These are phyloP conservation scores for Brettanomyces nanus DNA, from an alignment of 805 yeast species.

Conservation along the genomic window DNA sequence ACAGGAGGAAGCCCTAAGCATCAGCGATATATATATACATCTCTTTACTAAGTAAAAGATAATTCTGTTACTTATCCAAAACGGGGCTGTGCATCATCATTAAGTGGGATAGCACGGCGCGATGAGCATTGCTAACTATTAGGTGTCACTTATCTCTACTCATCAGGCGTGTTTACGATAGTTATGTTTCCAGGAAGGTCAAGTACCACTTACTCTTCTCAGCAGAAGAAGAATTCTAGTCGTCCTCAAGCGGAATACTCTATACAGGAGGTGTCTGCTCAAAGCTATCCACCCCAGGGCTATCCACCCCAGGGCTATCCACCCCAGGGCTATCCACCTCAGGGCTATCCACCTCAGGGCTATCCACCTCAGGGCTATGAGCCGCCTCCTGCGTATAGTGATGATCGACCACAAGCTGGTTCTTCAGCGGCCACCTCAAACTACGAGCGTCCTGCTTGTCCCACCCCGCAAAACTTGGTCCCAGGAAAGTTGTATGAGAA, in stretches of 20 bases:
- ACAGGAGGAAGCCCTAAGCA: slow-evolving; percentile 1
- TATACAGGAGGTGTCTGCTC: too few species aligned
- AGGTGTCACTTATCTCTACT: too few species aligned
- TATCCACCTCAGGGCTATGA: background rate
- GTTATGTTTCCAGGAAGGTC: slow-evolving; percentile 16
- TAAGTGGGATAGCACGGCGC: too few species aligned
- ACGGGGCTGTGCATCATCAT: too few species aligned
- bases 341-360: slow-evolving; percentile 4
- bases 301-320: slow-evolving; percentile 7
- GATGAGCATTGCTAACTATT: too few species aligned
- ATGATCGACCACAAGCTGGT: slow-evolving; percentile 7
- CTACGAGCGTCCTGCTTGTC: background rate
- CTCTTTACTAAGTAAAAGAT: too few species aligned
- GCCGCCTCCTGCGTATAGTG: background rate
- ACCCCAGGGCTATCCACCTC: background rate
- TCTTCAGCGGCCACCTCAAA: background rate
- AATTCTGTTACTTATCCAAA: too few species aligned
- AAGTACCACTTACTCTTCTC: slow-evolving; percentile 7
- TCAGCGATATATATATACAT: too few species aligned
- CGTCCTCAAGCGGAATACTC: too few species aligned
- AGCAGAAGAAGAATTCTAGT: too few species aligned
- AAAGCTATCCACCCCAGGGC: too few species aligned
- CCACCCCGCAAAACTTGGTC: background rate
- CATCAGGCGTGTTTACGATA: too few species aligned
- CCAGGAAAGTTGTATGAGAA: background rate